phyloP scores from a whole-genome alignment of 768 basidiomycete species.

The Collybiopsis luxurians region DNA sequence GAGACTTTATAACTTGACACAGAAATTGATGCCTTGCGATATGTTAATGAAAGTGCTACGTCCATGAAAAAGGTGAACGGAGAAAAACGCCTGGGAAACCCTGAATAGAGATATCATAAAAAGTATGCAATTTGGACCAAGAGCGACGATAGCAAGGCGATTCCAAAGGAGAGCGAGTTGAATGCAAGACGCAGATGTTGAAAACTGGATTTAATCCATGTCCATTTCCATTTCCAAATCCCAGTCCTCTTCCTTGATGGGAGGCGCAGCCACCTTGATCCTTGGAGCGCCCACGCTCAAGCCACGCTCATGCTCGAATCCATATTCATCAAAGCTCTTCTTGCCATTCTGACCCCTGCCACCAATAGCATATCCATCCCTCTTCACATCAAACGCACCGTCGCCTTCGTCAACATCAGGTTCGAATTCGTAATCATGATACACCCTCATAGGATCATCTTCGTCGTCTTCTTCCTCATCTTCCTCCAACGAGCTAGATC shows the following conservation, averaged over 20 bases:
- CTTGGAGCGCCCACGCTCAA: neutral
- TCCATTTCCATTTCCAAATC: conserved; percentile 83
- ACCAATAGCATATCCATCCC: neutral
- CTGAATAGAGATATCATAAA: conserved; percentile 1
- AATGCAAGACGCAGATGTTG: too few relatives aligned
- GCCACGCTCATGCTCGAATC: conserved; percentile 4
- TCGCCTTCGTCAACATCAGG: neutral
- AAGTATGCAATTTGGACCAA: neutral
- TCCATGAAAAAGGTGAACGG: neutral
- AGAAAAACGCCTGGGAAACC: neutral
- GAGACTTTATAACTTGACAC: too few relatives aligned
- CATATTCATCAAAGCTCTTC: conserved; percentile 6
- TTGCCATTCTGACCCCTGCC: neutral
- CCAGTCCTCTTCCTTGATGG: conserved; percentile 35
- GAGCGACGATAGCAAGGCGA: conserved; percentile 18
- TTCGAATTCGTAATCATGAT: conserved; percentile 10
- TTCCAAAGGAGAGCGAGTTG: neutral
- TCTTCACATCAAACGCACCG: neutral
- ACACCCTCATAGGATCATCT: neutral
- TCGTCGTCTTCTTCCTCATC: conserved; percentile 2
- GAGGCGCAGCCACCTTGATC: neutral
- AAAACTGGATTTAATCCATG: conserved; percentile 40
- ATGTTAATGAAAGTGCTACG: too few relatives aligned
- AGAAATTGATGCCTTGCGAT: too few relatives aligned
- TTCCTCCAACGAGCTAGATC: conserved; percentile 1